Evolutionary conservation across 2,329 filamentous ascomycete genomes (phyloP).

Genomic region (Paradendryphiella salina): DNA sequence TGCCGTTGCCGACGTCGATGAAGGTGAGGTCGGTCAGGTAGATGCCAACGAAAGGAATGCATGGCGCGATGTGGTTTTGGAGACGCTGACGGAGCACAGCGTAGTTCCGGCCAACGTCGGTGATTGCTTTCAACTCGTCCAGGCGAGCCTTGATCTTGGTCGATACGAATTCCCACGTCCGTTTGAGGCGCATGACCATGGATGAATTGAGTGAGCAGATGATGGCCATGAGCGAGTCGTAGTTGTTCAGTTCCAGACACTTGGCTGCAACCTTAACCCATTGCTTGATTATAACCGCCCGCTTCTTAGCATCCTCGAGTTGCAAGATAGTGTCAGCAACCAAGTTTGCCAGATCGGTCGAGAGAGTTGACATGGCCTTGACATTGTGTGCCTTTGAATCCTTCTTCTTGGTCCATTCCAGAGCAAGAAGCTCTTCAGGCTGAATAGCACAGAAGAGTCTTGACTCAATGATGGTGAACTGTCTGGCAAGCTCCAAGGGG

Average conservation of each 20-base stretch:
- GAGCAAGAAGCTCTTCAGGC: conserved; percentile 86
- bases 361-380: conserved; percentile 88
- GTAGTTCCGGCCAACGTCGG: conserved; percentile 90
- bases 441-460: conserved; percentile 88
- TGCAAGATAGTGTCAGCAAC: conserved; percentile 91
- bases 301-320: conserved; percentile 87
- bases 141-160: conserved; percentile 79
- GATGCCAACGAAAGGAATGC: conserved; percentile 92
- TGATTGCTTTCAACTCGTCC: conserved; percentile 77
- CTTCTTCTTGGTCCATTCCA: conserved; percentile 91
- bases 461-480: conserved; percentile 91
- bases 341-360: conserved; percentile 88
- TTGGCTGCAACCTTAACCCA: conserved; percentile 95
- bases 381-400: conserved; percentile 83
- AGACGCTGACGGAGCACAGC: conserved; percentile 80
- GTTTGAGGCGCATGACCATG: conserved; percentile 82
- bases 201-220: conserved; percentile 92
- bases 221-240: conserved; percentile 95
- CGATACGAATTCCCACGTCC: conserved; percentile 89
- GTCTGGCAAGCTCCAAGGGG: conserved; percentile 83
- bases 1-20: conserved; percentile 89
- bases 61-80: conserved; percentile 84
- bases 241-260: conserved; percentile 89
- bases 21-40: conserved; percentile 97
- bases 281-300: conserved; percentile 88